Percentiles rank a stretch among this genome's conserved stretches.
Conservation (phyloP, 108 stramenopile genomes). For the Tribonema minus region DNA sequence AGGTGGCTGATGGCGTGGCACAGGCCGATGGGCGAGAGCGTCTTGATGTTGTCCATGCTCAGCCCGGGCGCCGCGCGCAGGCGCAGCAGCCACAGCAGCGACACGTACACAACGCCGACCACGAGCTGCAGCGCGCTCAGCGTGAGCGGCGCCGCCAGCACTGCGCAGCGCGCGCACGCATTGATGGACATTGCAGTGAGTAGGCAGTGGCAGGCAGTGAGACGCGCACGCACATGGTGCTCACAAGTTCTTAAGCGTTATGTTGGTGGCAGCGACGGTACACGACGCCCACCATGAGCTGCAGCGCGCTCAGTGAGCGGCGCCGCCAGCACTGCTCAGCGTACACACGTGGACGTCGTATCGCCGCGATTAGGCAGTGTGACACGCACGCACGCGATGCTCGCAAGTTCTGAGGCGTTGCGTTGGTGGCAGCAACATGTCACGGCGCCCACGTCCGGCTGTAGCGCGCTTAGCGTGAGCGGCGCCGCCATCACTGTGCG, state of each 20-base stretch:
- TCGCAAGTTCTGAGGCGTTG: no score
- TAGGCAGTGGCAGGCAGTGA: no score
- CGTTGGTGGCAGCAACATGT: no score
- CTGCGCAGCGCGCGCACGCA: no score
- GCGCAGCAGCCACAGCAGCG: slow-evolving; percentile 17
- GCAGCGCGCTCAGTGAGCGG: background rate
- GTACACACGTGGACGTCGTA: no score
- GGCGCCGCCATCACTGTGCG: no score
- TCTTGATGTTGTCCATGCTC: slow-evolving; percentile 22
- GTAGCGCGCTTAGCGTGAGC: no score
- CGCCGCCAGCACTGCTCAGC: no score
- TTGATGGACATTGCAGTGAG: no score
- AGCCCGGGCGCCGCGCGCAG: slow-evolving; percentile 25
- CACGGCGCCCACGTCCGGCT: no score
- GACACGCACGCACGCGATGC: no score
- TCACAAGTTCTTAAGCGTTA: background rate
- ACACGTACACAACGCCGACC: slow-evolving; percentile 26
- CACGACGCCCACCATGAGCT: background rate
- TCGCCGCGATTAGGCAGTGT: no score
- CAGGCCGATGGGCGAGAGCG: slow-evolving; percentile 20
- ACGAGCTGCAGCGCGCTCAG: slow-evolving; percentile 25
- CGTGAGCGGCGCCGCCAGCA: slow-evolving; percentile 38
- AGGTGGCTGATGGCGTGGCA: slow-evolving; percentile 49
- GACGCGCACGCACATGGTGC: slow-evolving; percentile 18
- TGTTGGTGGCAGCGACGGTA: background rate